phyloP scores from a whole-genome alignment of 768 basidiomycete species.

The Tulasnella sp. region DNA sequence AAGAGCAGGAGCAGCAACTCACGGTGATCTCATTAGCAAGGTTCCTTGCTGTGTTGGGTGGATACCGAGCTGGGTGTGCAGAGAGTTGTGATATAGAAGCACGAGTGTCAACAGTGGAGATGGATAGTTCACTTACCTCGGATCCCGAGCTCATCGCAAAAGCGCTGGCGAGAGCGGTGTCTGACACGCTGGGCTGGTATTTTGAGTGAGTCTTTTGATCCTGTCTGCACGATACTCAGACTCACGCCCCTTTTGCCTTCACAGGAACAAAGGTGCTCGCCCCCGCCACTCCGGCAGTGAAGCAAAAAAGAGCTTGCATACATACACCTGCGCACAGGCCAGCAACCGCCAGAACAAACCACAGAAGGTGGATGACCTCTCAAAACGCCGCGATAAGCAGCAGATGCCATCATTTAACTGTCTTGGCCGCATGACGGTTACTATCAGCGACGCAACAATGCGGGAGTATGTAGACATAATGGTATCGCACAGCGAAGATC shows the following conservation, averaged over 20 bases:
- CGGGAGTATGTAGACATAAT: constrained; percentile 24
- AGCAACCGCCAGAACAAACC: constrained; percentile 26
- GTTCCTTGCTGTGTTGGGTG: neutral
- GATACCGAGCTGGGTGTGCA: neutral
- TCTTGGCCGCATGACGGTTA: constrained; percentile 33
- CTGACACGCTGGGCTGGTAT: neutral
- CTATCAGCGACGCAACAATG: neutral
- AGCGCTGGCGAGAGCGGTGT: neutral
- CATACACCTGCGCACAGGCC: constrained; percentile 29
- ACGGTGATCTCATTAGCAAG: neutral
- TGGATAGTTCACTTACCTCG: neutral
- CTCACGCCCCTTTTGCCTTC: constrained; percentile 9
- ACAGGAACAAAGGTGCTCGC: constrained; percentile 25
- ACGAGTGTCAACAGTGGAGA: neutral
- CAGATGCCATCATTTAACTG: constrained; percentile 34
- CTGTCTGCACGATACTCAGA: neutral
- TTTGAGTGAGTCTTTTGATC: constrained; percentile 12
- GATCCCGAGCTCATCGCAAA: neutral
- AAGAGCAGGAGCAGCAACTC: neutral
- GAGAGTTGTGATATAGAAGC: neutral
- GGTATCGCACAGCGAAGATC: constrained; percentile 31
- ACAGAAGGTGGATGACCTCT: constrained; percentile 28
- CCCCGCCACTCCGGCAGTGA: constrained; percentile 11
- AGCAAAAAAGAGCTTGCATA: constrained; percentile 27
- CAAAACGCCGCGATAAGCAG: constrained; percentile 33